Evolutionary conservation across 2,329 filamentous ascomycete species (phyloP).

Genomic region (Calonectria naviculata): DNA sequence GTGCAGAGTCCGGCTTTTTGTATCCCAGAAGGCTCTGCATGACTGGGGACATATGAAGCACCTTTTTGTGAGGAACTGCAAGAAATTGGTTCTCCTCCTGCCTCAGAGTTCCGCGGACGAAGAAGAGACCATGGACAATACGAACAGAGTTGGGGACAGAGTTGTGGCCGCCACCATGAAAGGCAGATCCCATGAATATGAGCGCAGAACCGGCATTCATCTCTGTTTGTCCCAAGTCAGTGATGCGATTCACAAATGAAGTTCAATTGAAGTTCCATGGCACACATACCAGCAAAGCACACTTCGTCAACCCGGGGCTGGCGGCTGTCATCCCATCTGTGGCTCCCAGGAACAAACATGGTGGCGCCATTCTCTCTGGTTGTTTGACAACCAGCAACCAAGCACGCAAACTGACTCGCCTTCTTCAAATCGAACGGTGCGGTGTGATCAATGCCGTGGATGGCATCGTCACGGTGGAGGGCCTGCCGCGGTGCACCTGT

Average conservation of each 20-base stretch:
- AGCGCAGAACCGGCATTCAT: conserved; percentile 1
- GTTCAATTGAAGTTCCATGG: too few relatives aligned
- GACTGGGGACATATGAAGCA: neutral
- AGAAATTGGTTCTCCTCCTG: conserved; percentile 8
- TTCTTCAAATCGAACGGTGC: neutral
- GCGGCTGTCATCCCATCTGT: neutral
- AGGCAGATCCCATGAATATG: neutral
- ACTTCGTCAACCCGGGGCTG: neutral
- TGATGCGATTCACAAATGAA: too few relatives aligned
- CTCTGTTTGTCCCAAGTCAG: neutral
- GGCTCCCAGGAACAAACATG: neutral
- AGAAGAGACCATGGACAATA: neutral
- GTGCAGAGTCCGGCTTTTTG: neutral
- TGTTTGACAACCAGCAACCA: neutral
- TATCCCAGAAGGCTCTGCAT: neutral
- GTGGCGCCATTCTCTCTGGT: conserved; percentile 4
- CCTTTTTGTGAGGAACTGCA: neutral
- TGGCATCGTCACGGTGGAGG: neutral
- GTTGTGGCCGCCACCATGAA: conserved; percentile 4
- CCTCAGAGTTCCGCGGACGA: neutral
- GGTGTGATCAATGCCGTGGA: conserved; percentile 2
- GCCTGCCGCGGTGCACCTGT: neutral
- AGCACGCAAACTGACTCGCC: neutral
- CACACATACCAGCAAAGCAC: conserved; percentile 1
- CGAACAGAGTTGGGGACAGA: neutral